phyloP scores from a whole-genome alignment of 208 protist species.

The Leishmania major region DNA sequence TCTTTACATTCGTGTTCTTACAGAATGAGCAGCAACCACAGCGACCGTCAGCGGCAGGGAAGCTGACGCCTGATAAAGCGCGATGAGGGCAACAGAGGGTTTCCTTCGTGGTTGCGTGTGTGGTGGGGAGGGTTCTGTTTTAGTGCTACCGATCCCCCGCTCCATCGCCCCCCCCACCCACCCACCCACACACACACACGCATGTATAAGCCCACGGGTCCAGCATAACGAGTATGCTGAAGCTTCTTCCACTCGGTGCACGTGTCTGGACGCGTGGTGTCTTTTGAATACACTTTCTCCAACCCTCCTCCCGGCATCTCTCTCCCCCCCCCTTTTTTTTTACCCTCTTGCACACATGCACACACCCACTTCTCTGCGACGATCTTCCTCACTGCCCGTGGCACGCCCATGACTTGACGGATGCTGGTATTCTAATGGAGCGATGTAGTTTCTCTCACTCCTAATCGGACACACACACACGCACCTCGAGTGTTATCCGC shows the following conservation, averaged over 20 bases:
- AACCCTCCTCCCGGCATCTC: no score
- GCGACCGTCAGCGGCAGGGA: not conserved
- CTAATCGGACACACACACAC: no score
- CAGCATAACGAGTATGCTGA: not conserved
- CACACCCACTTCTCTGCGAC: no score
- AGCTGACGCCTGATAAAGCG: not conserved
- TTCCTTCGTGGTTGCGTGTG: not conserved
- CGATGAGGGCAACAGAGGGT: not conserved
- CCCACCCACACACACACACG: not conserved
- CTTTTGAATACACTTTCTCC: not conserved
- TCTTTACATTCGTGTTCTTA: not conserved
- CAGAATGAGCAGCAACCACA: not conserved
- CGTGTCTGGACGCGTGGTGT: not conserved
- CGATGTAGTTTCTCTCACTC: no score
- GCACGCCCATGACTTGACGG: no score
- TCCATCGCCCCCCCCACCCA: not conserved
- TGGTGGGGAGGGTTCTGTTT: no score
- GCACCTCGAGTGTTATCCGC: no score
- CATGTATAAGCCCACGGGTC: not conserved
- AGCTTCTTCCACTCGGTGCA: not conserved
- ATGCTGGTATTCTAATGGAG: no score
- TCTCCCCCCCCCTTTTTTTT: no score
- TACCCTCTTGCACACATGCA: no score
- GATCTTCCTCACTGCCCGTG: no score
- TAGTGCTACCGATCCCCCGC: not conserved